Percentiles rank a stretch among this genome's conserved stretches.
phyloP scores from a whole-genome alignment of 2,329 filamentous ascomycete species.

The Ceratocystis alfenasii region DNA sequence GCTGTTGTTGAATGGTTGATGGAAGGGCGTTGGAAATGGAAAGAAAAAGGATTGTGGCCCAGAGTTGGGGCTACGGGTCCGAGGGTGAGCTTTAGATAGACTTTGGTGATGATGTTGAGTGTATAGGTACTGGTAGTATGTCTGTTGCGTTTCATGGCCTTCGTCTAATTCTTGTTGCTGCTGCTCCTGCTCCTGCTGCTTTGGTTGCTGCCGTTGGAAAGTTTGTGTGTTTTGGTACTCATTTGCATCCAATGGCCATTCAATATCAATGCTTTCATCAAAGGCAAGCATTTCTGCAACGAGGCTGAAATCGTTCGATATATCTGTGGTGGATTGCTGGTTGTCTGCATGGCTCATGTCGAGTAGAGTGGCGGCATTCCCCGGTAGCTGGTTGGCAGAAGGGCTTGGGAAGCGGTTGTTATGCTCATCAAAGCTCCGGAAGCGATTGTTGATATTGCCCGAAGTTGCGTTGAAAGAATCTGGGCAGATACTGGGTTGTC shows the following conservation, averaged over 20 bases:
- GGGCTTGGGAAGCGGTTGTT: neutral
- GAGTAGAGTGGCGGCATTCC: neutral
- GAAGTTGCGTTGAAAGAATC: too few species aligned
- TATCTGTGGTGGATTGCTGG: neutral
- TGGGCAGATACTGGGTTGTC: neutral
- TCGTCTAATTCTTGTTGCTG: neutral
- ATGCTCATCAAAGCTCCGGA: neutral
- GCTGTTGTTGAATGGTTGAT: neutral
- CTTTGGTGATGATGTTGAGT: slow-evolving; percentile 4
- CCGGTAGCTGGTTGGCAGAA: neutral
- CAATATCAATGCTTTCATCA: neutral
- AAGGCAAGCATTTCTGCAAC: neutral
- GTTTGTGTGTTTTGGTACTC: neutral
- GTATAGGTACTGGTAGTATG: neutral
- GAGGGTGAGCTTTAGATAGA: neutral
- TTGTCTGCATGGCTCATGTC: neutral
- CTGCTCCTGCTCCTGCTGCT: neutral
- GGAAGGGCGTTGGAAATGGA: neutral
- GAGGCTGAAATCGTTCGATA: neutral
- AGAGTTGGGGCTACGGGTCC: neutral
- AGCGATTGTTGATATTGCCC: neutral
- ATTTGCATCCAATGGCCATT: neutral
- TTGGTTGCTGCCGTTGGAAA: neutral
- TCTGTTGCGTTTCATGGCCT: neutral
- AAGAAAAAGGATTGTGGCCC: neutral